Evolutionary conservation across 768 basidiomycete genomes (phyloP).

Genomic region (Termitomyces sp.): DNA sequence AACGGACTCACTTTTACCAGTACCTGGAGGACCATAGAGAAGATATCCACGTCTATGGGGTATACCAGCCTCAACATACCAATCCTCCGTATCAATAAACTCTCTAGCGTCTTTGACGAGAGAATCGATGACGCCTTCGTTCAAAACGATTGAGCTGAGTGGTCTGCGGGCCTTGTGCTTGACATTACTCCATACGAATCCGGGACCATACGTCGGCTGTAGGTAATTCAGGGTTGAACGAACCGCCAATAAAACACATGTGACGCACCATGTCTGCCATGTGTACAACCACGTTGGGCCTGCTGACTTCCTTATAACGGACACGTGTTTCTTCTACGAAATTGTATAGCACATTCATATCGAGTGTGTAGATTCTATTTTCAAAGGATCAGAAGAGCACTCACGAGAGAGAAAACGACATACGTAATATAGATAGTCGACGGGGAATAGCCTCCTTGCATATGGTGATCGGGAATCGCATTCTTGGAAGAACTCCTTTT

Average conservation of each 20-base stretch:
- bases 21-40: slow-evolving; percentile 56
- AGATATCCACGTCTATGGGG: slow-evolving; percentile 55
- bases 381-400: not conserved
- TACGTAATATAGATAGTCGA: slow-evolving; percentile 25
- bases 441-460: slow-evolving; percentile 7
- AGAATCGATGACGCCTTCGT: slow-evolving; percentile 38
- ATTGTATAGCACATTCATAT: slow-evolving; percentile 27
- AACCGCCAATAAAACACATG: not conserved
- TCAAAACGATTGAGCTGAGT: slow-evolving; percentile 47
- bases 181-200: slow-evolving; percentile 36
- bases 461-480: slow-evolving; percentile 7
- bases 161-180: slow-evolving; percentile 48
- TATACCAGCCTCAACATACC: slow-evolving; percentile 54
- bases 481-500: slow-evolving; percentile 17
- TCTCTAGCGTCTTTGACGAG: slow-evolving; percentile 47
- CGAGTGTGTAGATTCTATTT: slow-evolving; percentile 33
- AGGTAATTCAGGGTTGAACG: not conserved
- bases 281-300: slow-evolving; percentile 30
- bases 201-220: slow-evolving; percentile 32
- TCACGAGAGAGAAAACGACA: not conserved
- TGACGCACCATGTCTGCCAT: slow-evolving; percentile 24
- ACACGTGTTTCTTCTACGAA: slow-evolving; percentile 31
- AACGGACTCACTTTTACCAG: slow-evolving; percentile 46
- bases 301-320: slow-evolving; percentile 29
- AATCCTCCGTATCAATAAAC: slow-evolving; percentile 48